Base-by-base conservation (phyloP, 352 stramenopile species). In the Globisporangium cederbergense region DNA sequence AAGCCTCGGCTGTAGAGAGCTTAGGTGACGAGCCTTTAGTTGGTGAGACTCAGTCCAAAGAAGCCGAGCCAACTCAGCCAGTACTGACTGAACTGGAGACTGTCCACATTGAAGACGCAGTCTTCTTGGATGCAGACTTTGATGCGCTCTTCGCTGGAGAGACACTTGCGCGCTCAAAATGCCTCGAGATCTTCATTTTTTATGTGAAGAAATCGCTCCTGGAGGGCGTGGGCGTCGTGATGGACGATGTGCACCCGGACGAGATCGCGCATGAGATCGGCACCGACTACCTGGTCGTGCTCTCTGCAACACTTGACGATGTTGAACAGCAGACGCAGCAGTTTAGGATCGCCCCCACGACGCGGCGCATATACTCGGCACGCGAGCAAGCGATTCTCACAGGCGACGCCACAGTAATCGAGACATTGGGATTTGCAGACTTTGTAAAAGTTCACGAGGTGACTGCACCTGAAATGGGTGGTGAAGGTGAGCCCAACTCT, bases 211-310 rank as follows among this genome's bases (percentile, higher is more conserved):
- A 68, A 9, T 77, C 58, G 1, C 64, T 89, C 1, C 66, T 89
- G 6, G 78, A 65, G 46, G 82, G 82, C 38, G 65, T 90, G 8
- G 83, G 83, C 2, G 70, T 91, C 40, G 69, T 90, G 20, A 46
- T 91, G 43, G 83, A 93, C 51, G 80, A 89, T 54, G 70, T 93
- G 8, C 76, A 86, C 25, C 79, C 81, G 11, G 49, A 3, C 5
- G 78, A 90, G 42, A 55, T 88, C 9, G 65, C 63, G 14, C n/a
- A 42, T n/a, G 34, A 50, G 30, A 59, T 83, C n/a, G 55, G 57
- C 34, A 38, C 76, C 10, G 78, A 91, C 58, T 90, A 87, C 55
- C 61, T 93, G 47, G 59, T 93, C 9, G 60, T 64, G 8, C 76
- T 93, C 18, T 77, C 79, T n/a, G 75, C 77, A 14, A 8, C 73